Evolutionary conservation across 495 filamentous ascomycete species (phyloP).

Genomic region (Aspergillus bridgeri): DNA sequence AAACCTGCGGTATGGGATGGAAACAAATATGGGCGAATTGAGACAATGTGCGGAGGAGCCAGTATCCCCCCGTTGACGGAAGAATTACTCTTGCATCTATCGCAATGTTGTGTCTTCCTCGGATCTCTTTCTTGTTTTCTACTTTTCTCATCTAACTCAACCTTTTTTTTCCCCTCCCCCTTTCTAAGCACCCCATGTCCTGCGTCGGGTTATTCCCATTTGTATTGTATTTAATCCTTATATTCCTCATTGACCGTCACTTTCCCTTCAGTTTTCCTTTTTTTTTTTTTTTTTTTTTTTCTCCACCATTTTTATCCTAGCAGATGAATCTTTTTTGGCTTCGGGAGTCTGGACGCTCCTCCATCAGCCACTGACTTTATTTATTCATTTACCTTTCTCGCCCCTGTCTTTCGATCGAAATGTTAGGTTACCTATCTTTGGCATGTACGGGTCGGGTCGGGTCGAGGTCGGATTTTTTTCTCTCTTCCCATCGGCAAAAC

Average conservation of each 20-base stretch:
- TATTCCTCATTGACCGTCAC: too few species aligned
- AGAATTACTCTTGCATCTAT: constrained; percentile 13
- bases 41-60: constrained; percentile 8
- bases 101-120: background rate
- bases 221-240: constrained; percentile 23
- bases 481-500: too few species aligned
- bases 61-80: constrained; percentile 7
- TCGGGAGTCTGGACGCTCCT: constrained; percentile 7
- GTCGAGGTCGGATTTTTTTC: too few species aligned
- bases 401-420: background rate
- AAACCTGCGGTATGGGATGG: constrained; percentile 17
- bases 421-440: constrained; percentile 3
- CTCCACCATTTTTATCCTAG: constrained; percentile 4
- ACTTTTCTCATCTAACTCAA: background rate
- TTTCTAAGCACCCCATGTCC: background rate
- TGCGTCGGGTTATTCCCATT: constrained; percentile 10
- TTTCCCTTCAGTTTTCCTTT: too few species aligned
- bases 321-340: constrained; percentile 9
- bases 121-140: constrained; percentile 5
- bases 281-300: background rate
- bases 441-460: too few species aligned
- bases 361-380: background rate
- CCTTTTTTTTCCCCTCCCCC: constrained; percentile 4
- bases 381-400: background rate
- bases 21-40: constrained; percentile 16